phyloP scores from a whole-genome alignment of 495 filamentous ascomycete genomes.

The Mytilinidion resinicola region DNA sequence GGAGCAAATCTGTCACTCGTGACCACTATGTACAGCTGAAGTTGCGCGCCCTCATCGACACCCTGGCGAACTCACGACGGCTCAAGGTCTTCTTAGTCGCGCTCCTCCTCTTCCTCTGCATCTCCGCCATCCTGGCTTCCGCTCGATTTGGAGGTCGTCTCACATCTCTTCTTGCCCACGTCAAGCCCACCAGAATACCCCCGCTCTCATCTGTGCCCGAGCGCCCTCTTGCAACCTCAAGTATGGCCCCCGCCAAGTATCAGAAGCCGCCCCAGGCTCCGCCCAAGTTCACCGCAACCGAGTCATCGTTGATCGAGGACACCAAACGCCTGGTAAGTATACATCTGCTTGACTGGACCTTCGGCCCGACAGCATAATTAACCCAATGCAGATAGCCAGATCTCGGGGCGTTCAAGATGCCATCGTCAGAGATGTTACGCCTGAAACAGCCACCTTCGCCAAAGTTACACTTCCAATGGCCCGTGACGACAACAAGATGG shows the following conservation, averaged over 20 bases:
- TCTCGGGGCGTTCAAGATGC: conserved; percentile 67
- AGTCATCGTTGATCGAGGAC: conserved; percentile 66
- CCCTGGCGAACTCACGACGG: conserved; percentile 36
- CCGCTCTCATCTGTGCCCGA: conserved; percentile 21
- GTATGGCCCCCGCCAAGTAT: conserved; percentile 61
- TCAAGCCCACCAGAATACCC: conserved; percentile 29
- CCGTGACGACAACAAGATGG: conserved; percentile 41
- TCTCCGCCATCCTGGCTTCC: conserved; percentile 72
- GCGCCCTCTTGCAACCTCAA: conserved; percentile 53
- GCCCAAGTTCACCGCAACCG: conserved; percentile 78
- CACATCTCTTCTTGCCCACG: conserved; percentile 52
- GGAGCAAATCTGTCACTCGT: too few species aligned
- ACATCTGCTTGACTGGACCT: background rate
- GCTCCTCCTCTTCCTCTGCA: conserved; percentile 55
- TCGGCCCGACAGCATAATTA: conserved; percentile 2
- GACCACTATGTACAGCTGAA: too few species aligned
- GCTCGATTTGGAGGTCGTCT: conserved; percentile 58
- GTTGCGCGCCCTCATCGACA: conserved; percentile 4
- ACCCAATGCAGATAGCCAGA: conserved; percentile 46
- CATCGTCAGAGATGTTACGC: conserved; percentile 61
- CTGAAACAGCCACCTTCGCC: conserved; percentile 45
- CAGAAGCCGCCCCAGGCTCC: conserved; percentile 76
- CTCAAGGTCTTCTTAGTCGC: conserved; percentile 43
- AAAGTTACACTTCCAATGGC: conserved; percentile 42
- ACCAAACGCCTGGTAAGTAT: conserved; percentile 54